Evolutionary conservation across 257 asterid genomes (phyloP).

Genomic region (Lithospermum erythrorhizon): DNA sequence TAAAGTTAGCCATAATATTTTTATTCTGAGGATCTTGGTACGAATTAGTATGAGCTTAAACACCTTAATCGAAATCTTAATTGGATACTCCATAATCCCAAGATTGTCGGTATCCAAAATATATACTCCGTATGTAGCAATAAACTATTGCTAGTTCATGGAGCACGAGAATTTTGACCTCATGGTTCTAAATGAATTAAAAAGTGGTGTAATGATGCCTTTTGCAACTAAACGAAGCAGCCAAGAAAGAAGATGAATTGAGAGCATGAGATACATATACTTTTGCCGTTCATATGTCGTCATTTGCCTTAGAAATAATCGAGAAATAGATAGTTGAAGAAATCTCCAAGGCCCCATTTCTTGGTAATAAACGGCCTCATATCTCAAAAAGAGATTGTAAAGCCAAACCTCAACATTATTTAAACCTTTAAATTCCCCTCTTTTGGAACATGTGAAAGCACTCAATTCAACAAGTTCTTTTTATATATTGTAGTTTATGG

Average conservation of each 20-base stretch:
- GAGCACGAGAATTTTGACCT: not conserved
- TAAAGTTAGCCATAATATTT: too few relatives aligned
- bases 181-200: too few relatives aligned
- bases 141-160: not conserved
- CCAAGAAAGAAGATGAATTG: slow-evolving; percentile 15
- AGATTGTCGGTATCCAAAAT: too few relatives aligned
- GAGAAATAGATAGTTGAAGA: slow-evolving; percentile 4
- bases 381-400: not conserved
- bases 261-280: not conserved
- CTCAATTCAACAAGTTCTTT: not conserved
- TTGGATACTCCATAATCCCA: too few relatives aligned
- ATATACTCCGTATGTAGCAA: too few relatives aligned
- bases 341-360: slow-evolving; percentile 12
- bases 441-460: not conserved
- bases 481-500: slow-evolving; percentile 6
- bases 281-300: not conserved
- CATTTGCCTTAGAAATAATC: slow-evolving; percentile 1
- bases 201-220: not conserved
- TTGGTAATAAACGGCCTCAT: slow-evolving; percentile 4
- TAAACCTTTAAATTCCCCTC: not conserved
- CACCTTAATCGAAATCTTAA: too few relatives aligned
- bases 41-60: too few relatives aligned
- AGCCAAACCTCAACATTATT: not conserved
- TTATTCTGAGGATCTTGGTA: too few relatives aligned
- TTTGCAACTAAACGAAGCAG: slow-evolving; percentile 15